Percentiles rank a stretch among this genome's conserved stretches.
Conservation (phyloP, 176 grass and related monocot genomes). For the Eragrostis curvula region DNA sequence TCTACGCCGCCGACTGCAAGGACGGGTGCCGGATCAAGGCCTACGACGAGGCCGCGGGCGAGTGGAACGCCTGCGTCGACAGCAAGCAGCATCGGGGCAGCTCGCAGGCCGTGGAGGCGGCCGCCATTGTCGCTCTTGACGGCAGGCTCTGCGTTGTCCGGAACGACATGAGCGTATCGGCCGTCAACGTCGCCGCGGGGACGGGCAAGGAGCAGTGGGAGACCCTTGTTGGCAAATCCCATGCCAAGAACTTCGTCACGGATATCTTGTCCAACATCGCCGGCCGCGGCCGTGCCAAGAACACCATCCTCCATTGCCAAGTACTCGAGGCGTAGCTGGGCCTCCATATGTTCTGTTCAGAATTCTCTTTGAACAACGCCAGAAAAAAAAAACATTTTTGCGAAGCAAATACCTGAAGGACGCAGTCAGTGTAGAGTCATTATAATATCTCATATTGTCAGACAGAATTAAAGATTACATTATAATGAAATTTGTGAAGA, state of each 20-base stretch:
- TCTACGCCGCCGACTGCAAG: conserved; percentile 77
- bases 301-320: conserved; percentile 76
- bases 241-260: conserved; percentile 58
- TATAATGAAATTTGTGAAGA: not conserved
- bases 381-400: not conserved
- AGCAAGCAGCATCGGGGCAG: conserved; percentile 67
- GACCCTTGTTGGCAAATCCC: conserved; percentile 55
- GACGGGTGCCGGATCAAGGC: conserved; percentile 71
- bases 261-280: conserved; percentile 60
- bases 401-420: not conserved
- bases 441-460: not conserved
- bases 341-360: not conserved
- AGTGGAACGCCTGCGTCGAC: conserved; percentile 54
- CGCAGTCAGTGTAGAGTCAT: not conserved
- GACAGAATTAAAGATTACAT: not conserved
- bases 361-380: not conserved
- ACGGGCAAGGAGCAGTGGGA: conserved; percentile 51
- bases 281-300: conserved; percentile 53
- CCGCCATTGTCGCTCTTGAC: conserved; percentile 57
- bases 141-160: conserved; percentile 74
- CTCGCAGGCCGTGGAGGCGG: conserved; percentile 65
- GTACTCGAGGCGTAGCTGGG: conserved; percentile 65
- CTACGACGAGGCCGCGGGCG: conserved; percentile 51
- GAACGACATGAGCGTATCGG: conserved; percentile 79
- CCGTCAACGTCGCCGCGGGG: conserved; percentile 48